phyloP scores from a whole-genome alignment of 192 early-diverging fungal genomes.

The Umbelopsis vinacea region DNA sequence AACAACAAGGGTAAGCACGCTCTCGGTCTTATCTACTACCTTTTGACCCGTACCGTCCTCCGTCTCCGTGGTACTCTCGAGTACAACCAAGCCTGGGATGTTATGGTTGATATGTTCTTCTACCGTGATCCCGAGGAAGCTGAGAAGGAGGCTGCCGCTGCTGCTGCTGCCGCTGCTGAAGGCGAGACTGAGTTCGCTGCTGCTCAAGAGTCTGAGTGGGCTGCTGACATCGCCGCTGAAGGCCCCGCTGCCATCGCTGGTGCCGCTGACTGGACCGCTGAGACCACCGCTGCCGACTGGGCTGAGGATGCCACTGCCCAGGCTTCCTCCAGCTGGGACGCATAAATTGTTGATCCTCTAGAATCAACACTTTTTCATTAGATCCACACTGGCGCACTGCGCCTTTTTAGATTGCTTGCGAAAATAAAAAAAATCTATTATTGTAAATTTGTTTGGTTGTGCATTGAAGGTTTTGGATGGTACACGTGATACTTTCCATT shows the following conservation, averaged over 20 bases:
- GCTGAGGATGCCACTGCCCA: slow-evolving; percentile 29
- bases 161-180: slow-evolving; percentile 50
- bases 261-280: slow-evolving; percentile 25
- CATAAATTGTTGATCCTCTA: slow-evolving; percentile 25
- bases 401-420: slow-evolving; percentile 12
- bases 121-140: slow-evolving; percentile 96
- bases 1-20: slow-evolving; percentile 99
- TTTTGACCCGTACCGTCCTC: slow-evolving; percentile 97
- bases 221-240: slow-evolving; percentile 27
- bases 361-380: slow-evolving; percentile 15
- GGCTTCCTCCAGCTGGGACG: slow-evolving; percentile 30
- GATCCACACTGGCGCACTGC: slow-evolving; percentile 14
- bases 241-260: slow-evolving; percentile 16
- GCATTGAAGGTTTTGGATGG: neutral
- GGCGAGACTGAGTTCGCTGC: slow-evolving; percentile 33
- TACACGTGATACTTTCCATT: slow-evolving; percentile 1
- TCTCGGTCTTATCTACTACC: slow-evolving; percentile 95
- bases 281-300: slow-evolving; percentile 29
- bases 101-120: slow-evolving; percentile 99
- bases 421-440: slow-evolving; percentile 17
- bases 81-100: slow-evolving; percentile 83
- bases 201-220: slow-evolving; percentile 32
- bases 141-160: slow-evolving; percentile 86
- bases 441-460: neutral
- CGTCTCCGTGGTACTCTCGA: slow-evolving; percentile 91